Conservation (phyloP, 2,329 filamentous ascomycete genomes). For the Botrytis fragariae region DNA sequence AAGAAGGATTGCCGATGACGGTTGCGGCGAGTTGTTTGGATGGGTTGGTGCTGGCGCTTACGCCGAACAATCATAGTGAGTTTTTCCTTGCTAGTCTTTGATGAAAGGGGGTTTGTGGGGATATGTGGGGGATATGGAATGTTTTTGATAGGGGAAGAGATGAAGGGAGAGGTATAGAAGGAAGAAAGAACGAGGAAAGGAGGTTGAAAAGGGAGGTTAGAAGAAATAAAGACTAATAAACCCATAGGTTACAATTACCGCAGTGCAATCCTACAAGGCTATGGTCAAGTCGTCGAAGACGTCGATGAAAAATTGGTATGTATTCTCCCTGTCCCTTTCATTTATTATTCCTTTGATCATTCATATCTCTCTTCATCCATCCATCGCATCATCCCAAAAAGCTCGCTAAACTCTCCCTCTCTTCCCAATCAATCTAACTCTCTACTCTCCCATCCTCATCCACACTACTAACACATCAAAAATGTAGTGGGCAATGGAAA, state of each 20-base stretch:
- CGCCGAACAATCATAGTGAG: conserved; percentile 77
- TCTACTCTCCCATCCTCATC: too few relatives aligned
- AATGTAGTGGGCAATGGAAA: conserved; percentile 63
- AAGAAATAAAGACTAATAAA: background rate
- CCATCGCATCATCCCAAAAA: background rate
- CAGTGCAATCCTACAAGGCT: conserved; percentile 70
- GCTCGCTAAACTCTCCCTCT: background rate
- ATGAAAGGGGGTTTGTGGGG: background rate
- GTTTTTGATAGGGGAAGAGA: background rate
- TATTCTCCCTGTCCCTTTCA: background rate
- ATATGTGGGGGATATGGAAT: background rate
- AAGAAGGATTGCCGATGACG: conserved; percentile 61
- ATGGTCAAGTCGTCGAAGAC: conserved; percentile 65
- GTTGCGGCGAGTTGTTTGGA: conserved; percentile 73
- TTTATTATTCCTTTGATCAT: background rate
- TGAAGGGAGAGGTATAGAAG: background rate
- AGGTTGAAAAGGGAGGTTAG: background rate
- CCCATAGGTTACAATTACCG: conserved; percentile 69
- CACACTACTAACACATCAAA: background rate
- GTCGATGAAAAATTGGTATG: conserved; percentile 61
- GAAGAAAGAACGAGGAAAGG: too few relatives aligned
- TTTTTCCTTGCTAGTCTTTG: too few relatives aligned
- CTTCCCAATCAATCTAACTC: background rate
- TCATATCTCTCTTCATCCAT: background rate
- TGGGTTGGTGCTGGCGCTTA: conserved; percentile 75